Conservation (phyloP, 495 filamentous ascomycete genomes). For the Pseudevernia furfuracea region DNA sequence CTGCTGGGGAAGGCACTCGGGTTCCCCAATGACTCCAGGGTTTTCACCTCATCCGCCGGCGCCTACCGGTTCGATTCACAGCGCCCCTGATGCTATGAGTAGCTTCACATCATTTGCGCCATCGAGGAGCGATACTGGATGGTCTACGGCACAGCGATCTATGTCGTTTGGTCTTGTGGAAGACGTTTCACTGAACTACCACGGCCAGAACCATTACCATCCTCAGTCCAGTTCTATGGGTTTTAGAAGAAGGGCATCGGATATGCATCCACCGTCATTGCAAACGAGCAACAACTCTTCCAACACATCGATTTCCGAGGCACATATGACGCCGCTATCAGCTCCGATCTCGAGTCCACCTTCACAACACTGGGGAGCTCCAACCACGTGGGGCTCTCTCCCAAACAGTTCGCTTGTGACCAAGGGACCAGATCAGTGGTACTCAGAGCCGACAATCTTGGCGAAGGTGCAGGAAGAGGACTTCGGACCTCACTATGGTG, state of each 20-base stretch:
- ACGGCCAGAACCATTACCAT: conserved; percentile 22
- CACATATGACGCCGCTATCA: conserved; percentile 23
- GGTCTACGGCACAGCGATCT: conserved; percentile 23
- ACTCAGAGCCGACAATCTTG: conserved; percentile 22
- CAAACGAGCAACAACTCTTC: conserved; percentile 26
- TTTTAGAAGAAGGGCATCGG: conserved; percentile 20
- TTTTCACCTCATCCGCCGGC: conserved; percentile 24
- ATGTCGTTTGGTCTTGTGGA: conserved; percentile 26
- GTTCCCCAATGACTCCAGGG: conserved; percentile 26
- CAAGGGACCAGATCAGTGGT: conserved; percentile 27
- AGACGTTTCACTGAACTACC: conserved; percentile 20
- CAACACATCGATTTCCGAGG: conserved; percentile 21
- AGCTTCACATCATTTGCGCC: conserved; percentile 25
- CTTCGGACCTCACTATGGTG: conserved; percentile 21
- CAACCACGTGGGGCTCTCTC: conserved; percentile 20
- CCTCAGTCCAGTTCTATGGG: conserved; percentile 19
- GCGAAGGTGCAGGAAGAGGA: conserved; percentile 29
- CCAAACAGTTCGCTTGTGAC: conserved; percentile 21
- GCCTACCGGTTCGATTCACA: conserved; percentile 21
- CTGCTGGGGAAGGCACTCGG: conserved; percentile 25
- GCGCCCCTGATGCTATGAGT: conserved; percentile 16
- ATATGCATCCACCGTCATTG: conserved; percentile 28
- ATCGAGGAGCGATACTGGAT: conserved; percentile 20
- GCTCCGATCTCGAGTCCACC: conserved; percentile 24
- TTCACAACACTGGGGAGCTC: conserved; percentile 15